These are phyloP conservation scores for Candida rishiriensis DNA, from an alignment of 805 yeast species.

Conservation along the genomic window DNA sequence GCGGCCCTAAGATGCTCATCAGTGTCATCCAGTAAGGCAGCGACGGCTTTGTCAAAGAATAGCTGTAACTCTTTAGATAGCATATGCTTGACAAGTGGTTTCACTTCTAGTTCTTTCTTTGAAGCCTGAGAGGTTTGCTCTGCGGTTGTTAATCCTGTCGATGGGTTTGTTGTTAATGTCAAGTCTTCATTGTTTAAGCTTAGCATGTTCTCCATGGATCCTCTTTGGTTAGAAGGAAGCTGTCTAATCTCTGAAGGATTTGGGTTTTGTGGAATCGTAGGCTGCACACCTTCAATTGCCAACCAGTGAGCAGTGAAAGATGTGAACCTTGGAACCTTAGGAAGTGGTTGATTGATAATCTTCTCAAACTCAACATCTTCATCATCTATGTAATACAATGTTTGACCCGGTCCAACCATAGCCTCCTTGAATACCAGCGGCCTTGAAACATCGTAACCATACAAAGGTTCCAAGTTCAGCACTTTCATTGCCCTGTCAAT, in stretches of 20 bases:
- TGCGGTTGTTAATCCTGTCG: slow-evolving; percentile 25
- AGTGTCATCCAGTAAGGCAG: slow-evolving; percentile 61
- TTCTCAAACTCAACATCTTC: slow-evolving; percentile 95
- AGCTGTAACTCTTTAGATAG: slow-evolving; percentile 90
- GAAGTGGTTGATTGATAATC: slow-evolving; percentile 87
- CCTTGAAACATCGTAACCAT: slow-evolving; percentile 72
- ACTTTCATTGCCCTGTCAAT: slow-evolving; percentile 77
- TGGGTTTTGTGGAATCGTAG: slow-evolving; percentile 96
- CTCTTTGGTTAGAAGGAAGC: slow-evolving; percentile 74
- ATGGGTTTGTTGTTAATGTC: slow-evolving; percentile 23
- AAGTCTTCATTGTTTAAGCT: slow-evolving; percentile 47
- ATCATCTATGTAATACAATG: slow-evolving; percentile 82
- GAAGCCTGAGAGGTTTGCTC: slow-evolving; percentile 19
- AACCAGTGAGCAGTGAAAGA: slow-evolving; percentile 96
- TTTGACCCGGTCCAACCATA: slow-evolving; percentile 85
- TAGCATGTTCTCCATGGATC: slow-evolving; percentile 67
- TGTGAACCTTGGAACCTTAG: slow-evolving; percentile 89
- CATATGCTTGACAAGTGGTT: slow-evolving; percentile 92
- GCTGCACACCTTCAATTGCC: slow-evolving; percentile 98
- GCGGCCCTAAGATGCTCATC: slow-evolving; percentile 63
- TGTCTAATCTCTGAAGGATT: slow-evolving; percentile 70
- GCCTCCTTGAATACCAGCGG: slow-evolving; percentile 84
- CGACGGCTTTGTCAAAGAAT: slow-evolving; percentile 85
- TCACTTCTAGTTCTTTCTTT: slow-evolving; percentile 56
- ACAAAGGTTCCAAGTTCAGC: slow-evolving; percentile 89